Percentiles rank a stretch among this genome's conserved stretches.
Evolutionary conservation across 257 asterid genomes (phyloP).

Genomic region (Ophiorrhiza pumila): DNA sequence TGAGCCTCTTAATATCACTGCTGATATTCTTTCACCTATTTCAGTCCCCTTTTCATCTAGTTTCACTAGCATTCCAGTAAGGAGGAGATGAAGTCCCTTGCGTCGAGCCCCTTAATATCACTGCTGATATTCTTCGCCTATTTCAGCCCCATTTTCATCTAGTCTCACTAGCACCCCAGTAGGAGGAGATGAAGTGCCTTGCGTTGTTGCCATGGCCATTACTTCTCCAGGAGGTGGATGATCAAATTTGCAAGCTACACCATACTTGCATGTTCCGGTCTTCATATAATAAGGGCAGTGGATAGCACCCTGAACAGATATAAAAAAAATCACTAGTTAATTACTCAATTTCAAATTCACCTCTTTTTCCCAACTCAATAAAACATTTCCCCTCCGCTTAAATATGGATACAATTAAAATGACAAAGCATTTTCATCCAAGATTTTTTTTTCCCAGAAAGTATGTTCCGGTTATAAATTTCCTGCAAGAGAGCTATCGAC

Average conservation of each 20-base stretch:
- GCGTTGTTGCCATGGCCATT: constrained; percentile 45
- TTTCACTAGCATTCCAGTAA: constrained; percentile 32
- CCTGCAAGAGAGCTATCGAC: too few species aligned
- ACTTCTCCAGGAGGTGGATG: constrained; percentile 97
- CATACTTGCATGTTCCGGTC: constrained; percentile 90
- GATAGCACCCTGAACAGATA: constrained; percentile 61
- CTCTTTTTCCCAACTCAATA: not conserved
- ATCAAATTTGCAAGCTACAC: constrained; percentile 84
- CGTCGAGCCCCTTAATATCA: too few species aligned
- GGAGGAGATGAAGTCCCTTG: constrained; percentile 34
- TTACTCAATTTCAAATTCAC: not conserved
- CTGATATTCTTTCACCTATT: not conserved
- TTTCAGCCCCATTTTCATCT: constrained; percentile 34
- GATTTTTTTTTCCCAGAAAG: not conserved
- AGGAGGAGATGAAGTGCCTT: constrained; percentile 34
- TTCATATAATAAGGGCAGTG: constrained; percentile 95
- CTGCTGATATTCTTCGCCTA: not conserved
- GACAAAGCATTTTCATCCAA: not conserved
- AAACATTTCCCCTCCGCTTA: not conserved
- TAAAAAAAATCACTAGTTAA: not conserved
- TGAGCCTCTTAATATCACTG: not conserved
- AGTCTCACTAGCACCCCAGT: constrained; percentile 32
- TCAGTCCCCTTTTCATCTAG: constrained; percentile 33
- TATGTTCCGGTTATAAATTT: not conserved
- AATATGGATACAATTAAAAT: not conserved